Evolutionary conservation across 75 land plant species (phyloP), one percentile per base, ranked within the genome.

Genomic region (Pseudotsuga menziesii): DNA sequence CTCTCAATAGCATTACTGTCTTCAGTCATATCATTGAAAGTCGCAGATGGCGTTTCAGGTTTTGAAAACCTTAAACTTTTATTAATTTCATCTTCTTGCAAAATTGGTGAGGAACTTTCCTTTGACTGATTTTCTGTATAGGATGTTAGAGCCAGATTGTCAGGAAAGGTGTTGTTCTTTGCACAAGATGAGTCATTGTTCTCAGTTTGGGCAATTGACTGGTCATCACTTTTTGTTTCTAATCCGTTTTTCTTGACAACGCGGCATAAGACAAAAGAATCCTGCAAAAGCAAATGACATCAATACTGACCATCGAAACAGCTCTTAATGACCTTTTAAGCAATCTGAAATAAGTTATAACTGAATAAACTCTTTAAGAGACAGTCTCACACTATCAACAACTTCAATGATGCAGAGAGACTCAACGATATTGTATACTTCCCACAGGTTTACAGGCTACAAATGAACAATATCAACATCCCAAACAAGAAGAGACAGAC

Each of bases 221-320:
- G 19, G 8, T 79, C 86, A 29, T 80, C 85, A 54, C 23, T n/a
- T 60, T 56, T 74, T 41, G 58, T 60, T 41, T 19, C 79, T 41
- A 72, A 20, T 2, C 59, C 87, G 73, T n/a, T 70, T 56, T 88
- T 90, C 76, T 85, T 90, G 54, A 85, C 85, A 4, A 90, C 25
- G 35, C 89, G 89, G 76, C 92, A 90, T 22, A 90, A 80, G 15
- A 90, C 90, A 81, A 71, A 90, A 2, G 87, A 66, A 73, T 77
- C 79, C 92, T 90, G n/a, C n/a, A n/a, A n/a, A n/a, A n/a, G n/a
- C n/a, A n/a, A n/a, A n/a, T n/a, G n/a, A n/a, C n/a, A n/a, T n/a
- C n/a, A n/a, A n/a, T n/a, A n/a, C n/a, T n/a, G n/a, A n/a, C n/a
- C n/a, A n/a, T n/a, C n/a, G n/a, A n/a, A n/a, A n/a, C n/a, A n/a